Evolutionary conservation across 768 basidiomycete species (phyloP).

Genomic region (Leccinum broughii): DNA sequence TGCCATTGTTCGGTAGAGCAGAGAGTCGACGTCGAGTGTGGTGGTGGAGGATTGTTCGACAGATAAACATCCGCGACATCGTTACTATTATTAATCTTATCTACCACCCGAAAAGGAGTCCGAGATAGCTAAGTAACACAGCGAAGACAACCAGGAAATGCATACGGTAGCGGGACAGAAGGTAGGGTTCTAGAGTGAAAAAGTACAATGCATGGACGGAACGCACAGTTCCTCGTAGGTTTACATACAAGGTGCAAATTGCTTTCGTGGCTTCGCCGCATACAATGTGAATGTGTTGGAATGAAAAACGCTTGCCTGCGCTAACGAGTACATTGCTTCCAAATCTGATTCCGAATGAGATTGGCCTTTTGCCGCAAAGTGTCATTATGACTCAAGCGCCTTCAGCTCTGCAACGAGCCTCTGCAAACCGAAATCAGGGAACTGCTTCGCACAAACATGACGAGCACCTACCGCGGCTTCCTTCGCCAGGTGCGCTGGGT

Average conservation of each 20-base stretch:
- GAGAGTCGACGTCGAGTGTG: constrained; percentile 4
- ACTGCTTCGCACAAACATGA: background rate
- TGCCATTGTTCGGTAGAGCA: constrained; percentile 27
- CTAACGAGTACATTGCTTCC: constrained; percentile 30
- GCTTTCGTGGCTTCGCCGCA: constrained; percentile 27
- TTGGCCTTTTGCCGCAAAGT: constrained; percentile 4
- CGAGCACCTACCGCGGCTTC: constrained; percentile 55
- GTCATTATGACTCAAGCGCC: constrained; percentile 41
- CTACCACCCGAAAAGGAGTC: constrained; percentile 8
- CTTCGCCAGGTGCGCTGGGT: constrained; percentile 46
- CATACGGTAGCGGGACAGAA: constrained; percentile 21
- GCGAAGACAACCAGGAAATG: constrained; percentile 26
- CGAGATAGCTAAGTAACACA: constrained; percentile 25
- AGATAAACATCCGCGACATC: constrained; percentile 16
- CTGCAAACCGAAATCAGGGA: constrained; percentile 33
- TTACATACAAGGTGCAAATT: constrained; percentile 33
- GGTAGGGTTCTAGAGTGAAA: constrained; percentile 21
- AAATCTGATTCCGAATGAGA: constrained; percentile 15
- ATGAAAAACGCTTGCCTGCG: constrained; percentile 23
- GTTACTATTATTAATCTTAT: constrained; percentile 12
- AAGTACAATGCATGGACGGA: constrained; percentile 26
- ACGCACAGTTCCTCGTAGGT: constrained; percentile 23
- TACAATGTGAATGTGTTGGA: constrained; percentile 30
- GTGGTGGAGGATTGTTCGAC: constrained; percentile 18
- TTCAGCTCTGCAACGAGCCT: constrained; percentile 67